phyloP scores from a whole-genome alignment of 805 yeast species.

The Phaffomyces opuntiae region DNA sequence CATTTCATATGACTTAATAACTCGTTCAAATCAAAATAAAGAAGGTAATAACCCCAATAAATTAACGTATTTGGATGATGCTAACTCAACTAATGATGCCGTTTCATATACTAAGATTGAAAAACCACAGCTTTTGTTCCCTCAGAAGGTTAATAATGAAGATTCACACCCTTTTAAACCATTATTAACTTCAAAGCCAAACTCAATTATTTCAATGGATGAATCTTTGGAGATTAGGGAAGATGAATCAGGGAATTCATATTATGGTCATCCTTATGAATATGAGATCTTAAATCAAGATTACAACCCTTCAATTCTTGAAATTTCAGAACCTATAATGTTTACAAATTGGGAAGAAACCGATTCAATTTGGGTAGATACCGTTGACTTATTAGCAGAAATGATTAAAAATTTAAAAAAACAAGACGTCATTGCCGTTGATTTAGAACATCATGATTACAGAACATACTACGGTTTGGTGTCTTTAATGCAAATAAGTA shows the following conservation, averaged over 20 bases:
- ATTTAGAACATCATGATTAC: constrained; percentile 92
- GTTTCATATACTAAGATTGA: constrained; percentile 27
- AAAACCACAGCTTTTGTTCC: constrained; percentile 68
- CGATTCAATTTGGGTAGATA: constrained; percentile 67
- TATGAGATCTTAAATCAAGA: constrained; percentile 63
- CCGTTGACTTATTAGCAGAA: constrained; percentile 38
- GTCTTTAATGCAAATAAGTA: constrained; percentile 88
- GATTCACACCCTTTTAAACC: constrained; percentile 75
- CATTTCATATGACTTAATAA: constrained; percentile 47
- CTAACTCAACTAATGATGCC: constrained; percentile 13
- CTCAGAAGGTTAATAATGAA: constrained; percentile 48
- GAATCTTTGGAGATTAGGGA: constrained; percentile 37
- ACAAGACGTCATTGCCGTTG: constrained; percentile 74
- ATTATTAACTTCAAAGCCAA: constrained; percentile 61
- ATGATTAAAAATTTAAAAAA: constrained; percentile 49
- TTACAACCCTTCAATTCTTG: constrained; percentile 56
- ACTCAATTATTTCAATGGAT: constrained; percentile 51
- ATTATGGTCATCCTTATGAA: constrained; percentile 75
- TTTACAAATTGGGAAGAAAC: constrained; percentile 60
- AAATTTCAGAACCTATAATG: constrained; percentile 37
- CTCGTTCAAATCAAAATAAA: constrained; percentile 8
- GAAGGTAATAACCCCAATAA: constrained; percentile 1
- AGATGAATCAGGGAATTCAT: constrained; percentile 37
- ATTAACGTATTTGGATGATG: constrained; percentile 47
- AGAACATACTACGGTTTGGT: constrained; percentile 87